These are phyloP conservation scores for Starmerella cellae DNA, from an alignment of 805 yeast species.

Conservation along the genomic window DNA sequence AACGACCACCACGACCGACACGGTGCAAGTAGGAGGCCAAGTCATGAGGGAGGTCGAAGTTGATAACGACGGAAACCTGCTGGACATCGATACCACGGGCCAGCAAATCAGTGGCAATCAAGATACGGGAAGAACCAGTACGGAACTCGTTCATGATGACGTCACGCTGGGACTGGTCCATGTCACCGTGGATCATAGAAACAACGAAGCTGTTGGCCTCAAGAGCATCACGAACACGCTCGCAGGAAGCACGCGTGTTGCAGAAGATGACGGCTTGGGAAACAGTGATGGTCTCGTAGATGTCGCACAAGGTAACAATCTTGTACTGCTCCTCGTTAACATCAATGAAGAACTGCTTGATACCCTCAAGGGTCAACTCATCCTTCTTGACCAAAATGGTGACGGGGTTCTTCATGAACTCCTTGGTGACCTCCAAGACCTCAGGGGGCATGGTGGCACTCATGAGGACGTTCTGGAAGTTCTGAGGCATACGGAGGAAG, in stretches of 20 bases:
- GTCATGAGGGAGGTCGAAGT: conserved; percentile 82
- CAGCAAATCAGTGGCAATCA: conserved; percentile 88
- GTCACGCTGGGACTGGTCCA: conserved; percentile 89
- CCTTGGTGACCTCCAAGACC: conserved; percentile 78
- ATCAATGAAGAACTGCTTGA: conserved; percentile 80
- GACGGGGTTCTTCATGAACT: conserved; percentile 90
- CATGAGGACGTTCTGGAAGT: conserved; percentile 87
- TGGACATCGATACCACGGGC: conserved; percentile 98
- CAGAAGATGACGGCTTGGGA: conserved; percentile 98
- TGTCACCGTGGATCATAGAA: conserved; percentile 89
- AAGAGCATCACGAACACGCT: conserved; percentile 66
- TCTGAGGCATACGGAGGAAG: conserved; percentile 72
- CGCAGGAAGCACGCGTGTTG: conserved; percentile 89
- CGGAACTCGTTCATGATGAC: conserved; percentile 91
- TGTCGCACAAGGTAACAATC: conserved; percentile 85
- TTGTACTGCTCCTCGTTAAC: conserved; percentile 91
- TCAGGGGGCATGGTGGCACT: conserved; percentile 91
- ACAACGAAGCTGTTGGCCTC: conserved; percentile 76
- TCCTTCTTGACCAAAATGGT: conserved; percentile 90
- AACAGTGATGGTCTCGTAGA: conserved; percentile 88
- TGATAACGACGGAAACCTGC: conserved; percentile 88
- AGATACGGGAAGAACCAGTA: conserved; percentile 81
- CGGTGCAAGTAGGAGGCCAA: conserved; percentile 93
- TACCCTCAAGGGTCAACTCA: conserved; percentile 90
- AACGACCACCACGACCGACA: conserved; percentile 97